These are phyloP conservation scores for Pseudoturritis turrita DNA, from an alignment of 345 rosid species.

Conservation along the genomic window DNA sequence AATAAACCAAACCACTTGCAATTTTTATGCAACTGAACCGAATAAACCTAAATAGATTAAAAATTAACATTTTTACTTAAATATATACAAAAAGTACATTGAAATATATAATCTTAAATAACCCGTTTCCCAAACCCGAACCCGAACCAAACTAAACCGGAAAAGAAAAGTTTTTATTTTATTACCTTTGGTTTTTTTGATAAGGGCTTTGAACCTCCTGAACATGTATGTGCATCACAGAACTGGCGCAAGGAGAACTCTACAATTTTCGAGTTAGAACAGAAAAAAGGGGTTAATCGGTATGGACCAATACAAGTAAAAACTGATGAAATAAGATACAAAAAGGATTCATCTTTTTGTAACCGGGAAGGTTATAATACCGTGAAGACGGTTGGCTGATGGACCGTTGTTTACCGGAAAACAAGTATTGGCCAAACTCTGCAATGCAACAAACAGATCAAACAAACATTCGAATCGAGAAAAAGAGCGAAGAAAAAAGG, in stretches of 20 bases:
- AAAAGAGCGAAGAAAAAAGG: not conserved
- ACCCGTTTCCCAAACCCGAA: too few species aligned
- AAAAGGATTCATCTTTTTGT: not conserved
- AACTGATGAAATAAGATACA: not conserved
- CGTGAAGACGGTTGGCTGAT: constrained; percentile 76
- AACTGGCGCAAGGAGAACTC: constrained; percentile 77
- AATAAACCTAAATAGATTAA: too few species aligned
- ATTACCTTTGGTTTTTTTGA: constrained; percentile 55
- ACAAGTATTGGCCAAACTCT: constrained; percentile 48
- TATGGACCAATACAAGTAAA: not conserved
- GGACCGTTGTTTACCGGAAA: constrained; percentile 53
- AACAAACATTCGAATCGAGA: not conserved
- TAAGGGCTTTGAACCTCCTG: constrained; percentile 44
- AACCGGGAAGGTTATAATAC: constrained; percentile 19
- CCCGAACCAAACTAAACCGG: too few species aligned
- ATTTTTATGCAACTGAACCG: too few species aligned
- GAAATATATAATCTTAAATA: too few species aligned
- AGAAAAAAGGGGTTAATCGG: not conserved
- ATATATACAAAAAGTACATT: too few species aligned
- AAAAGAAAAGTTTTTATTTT: too few species aligned
- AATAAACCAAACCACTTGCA: too few species aligned
- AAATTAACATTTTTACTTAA: too few species aligned
- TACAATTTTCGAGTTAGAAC: constrained; percentile 10
- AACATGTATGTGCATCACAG: constrained; percentile 74
- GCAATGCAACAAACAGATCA: constrained; percentile 11